phyloP scores from a whole-genome alignment of 805 yeast species.

The Teunomyces tritomae region DNA sequence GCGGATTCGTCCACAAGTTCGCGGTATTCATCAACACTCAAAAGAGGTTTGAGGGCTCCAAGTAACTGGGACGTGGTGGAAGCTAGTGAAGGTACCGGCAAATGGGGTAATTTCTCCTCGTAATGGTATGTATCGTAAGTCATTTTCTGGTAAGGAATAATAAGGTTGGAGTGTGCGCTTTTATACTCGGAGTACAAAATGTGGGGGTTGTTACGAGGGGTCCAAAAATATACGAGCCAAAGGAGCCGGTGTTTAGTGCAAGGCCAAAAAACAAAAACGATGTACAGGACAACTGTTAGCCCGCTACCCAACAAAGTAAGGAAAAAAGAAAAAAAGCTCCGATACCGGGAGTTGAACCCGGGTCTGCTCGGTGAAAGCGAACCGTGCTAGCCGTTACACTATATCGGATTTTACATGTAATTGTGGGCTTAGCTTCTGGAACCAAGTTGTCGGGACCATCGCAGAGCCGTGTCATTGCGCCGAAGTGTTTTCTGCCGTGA shows the following conservation, averaged over 20 bases:
- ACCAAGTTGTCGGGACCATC: too few species aligned
- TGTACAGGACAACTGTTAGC: background rate
- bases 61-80: slow-evolving; percentile 53
- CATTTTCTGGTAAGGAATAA: slow-evolving; percentile 3
- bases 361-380: slow-evolving; percentile 83
- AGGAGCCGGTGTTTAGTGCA: background rate
- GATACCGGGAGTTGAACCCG: slow-evolving; percentile 89
- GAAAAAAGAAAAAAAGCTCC: slow-evolving; percentile 36
- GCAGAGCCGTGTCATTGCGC: too few species aligned
- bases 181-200: background rate
- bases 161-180: background rate
- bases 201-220: background rate
- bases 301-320: background rate
- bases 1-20: slow-evolving; percentile 44
- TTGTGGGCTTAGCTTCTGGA: too few species aligned
- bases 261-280: too few species aligned
- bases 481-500: background rate
- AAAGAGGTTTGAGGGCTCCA: slow-evolving; percentile 57
- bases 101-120: slow-evolving; percentile 48
- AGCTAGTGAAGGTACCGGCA: slow-evolving; percentile 61
- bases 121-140: slow-evolving; percentile 30
- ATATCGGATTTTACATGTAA: slow-evolving; percentile 8
- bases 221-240: background rate
- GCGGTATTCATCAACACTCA: slow-evolving; percentile 50
- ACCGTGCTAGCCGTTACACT: slow-evolving; percentile 54